Base-by-base conservation (phyloP, 192 early-diverging fungal genomes). In the Rhizoclosmatium sp. region DNA sequence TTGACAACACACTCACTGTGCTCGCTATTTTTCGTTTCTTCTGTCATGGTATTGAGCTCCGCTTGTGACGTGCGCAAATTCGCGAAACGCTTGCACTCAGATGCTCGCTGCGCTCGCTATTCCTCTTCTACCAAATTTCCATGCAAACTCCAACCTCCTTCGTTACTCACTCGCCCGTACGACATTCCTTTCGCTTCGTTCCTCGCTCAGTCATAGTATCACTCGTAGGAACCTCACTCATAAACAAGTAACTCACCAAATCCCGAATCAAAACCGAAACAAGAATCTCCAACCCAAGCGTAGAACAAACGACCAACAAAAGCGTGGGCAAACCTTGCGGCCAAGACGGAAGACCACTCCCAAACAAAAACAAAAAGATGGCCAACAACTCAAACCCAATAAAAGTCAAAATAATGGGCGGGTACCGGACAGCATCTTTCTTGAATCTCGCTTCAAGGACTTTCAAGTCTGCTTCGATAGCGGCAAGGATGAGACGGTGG, bases 391-490 rank as follows among this genome's bases (percentile, higher is more conserved):
- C 47, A 51, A 77, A 77, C 2, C 75, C 75, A 48, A 77, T 4
- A 47, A 77, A 77, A 0, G 75, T 77, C 9, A 40, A 77, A 4
- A 77, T 12, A 40, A 69, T 48, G 47, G 75, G 65, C 7, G 75
- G 75, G 40, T 58, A 77, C 12, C 65, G 65, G n/a, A 77, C 75
- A 39, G 66, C 75, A 48, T 68, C 75, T 12, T 47, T 54, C 48
- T 77, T 65, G 48, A 77, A 68, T 4, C 66, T 39, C 64, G 65
- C 44, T 68, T 77, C 75, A 46, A 77, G 66, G 49, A 77, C 65
- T 40, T 68, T 66, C 10, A 77, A 47, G 54, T 77, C 75, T 7
- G 75, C 75, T 31, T 77, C 75, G 49, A 77, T 69, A 5, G 75
- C 62, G 31, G 62, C 75, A 14, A 77, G 66, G 48, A 77, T 77